Evolutionary conservation across 495 filamentous ascomycete species (phyloP), one percentile per base, ranked within the genome.

Genomic region (Penicillium dipodomyicola): DNA sequence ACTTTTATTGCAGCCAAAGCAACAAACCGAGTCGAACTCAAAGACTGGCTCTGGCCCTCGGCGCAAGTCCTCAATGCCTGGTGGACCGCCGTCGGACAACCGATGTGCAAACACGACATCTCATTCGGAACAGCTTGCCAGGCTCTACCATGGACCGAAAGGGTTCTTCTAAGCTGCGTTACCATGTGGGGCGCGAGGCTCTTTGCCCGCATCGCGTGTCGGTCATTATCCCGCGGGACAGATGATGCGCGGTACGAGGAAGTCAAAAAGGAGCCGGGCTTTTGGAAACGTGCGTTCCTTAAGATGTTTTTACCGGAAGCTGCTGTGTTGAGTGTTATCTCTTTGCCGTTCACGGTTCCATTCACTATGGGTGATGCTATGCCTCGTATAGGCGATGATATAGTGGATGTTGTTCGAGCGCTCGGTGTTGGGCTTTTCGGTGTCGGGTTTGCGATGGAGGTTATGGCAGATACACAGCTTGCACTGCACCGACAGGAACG

Each of bases 31-130:
- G 73, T 79, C 30, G 82, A 84, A 25, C 66, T 77, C 25, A 85
- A 85, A 62, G 82, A 85, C 62, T 80, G 77, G 73, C 61, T 79
- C 27, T 85, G 83, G 83, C 79, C 81, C 0, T 64, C 71, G 3
- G 76, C 66, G 19, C 81, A 79, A 62, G 76, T 84, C 27, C 54
- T 72, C 54, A 84, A 82, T 62, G 82, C 78, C 6, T 85, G 82
- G 82, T 82, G 80, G 80, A 77, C 70, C 50, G 79, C 82, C 39
- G 60, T 84, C 48, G 80, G 82, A 35, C 69, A 68, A 19, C 73
- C 67, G 1, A 65, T 81, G 15, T 61, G 75, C 25, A 61, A 68
- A 42, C 57, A 72, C 9, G 70, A 74, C 2, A 49, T 78, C 32
- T 66, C 80, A 0, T 45, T 82, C 3, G 42, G 52, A 0, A 59